Conservation (phyloP, 2,329 filamentous ascomycete genomes). For the Beauveria sp. region DNA sequence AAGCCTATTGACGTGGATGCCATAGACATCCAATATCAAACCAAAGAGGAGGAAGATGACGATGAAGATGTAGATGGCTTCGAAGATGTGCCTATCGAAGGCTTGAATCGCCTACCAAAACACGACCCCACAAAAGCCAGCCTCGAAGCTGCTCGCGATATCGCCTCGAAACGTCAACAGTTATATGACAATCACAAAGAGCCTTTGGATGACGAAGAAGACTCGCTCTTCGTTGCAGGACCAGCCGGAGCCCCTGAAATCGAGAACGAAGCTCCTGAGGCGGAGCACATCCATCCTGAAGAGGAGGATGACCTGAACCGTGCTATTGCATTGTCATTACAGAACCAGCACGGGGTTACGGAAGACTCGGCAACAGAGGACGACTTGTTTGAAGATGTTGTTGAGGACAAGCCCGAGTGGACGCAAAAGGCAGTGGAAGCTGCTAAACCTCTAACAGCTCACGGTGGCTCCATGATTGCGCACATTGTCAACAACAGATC, state of each 20-base stretch:
- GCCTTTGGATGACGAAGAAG: slow-evolving; percentile 29
- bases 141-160: slow-evolving; percentile 20
- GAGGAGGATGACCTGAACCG: slow-evolving; percentile 59
- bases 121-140: slow-evolving; percentile 17
- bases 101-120: slow-evolving; percentile 75
- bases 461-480: slow-evolving; percentile 56
- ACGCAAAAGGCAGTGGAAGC: slow-evolving; percentile 44
- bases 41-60: slow-evolving; percentile 51
- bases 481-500: slow-evolving; percentile 68
- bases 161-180: slow-evolving; percentile 20
- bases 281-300: slow-evolving; percentile 31
- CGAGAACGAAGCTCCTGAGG: slow-evolving; percentile 22
- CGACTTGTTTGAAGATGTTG: slow-evolving; percentile 43
- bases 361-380: slow-evolving; percentile 29
- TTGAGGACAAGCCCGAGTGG: slow-evolving; percentile 40
- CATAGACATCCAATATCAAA: slow-evolving; percentile 48
- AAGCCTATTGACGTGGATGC: slow-evolving; percentile 90
- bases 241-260: slow-evolving; percentile 19
- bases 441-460: slow-evolving; percentile 42
- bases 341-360: slow-evolving; percentile 46
- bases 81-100: slow-evolving; percentile 88
- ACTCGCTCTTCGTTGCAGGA: slow-evolving; percentile 41
- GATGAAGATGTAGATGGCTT: slow-evolving; percentile 70
- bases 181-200: slow-evolving; percentile 18
- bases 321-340: slow-evolving; percentile 80